Evolutionary conservation across 2,329 filamentous ascomycete genomes (phyloP), one percentile per base, ranked within the genome.

Genomic region (Davidsoniella virescens): DNA sequence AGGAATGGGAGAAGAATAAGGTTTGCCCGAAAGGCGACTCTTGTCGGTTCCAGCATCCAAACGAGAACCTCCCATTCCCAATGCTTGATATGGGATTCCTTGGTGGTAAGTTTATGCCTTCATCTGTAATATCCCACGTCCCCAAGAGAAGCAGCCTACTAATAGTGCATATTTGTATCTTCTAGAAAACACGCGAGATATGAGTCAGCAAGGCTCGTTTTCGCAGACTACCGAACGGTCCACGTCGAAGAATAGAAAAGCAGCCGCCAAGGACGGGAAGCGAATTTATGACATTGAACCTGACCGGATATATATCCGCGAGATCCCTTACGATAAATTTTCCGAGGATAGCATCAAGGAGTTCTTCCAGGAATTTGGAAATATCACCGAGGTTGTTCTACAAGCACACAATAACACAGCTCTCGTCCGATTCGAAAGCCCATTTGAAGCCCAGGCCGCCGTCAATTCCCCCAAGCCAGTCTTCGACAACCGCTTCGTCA

Each of bases 401-500:
- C 76, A 83, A 56, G 67, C 72, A 1, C 74, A 80, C 60, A 80
- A 80, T 59, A 72, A 75, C 40, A 63, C 86, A 14, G 84, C 84
- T 1, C 67, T 84, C 26, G 70, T 92, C 55, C 82, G 79, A 56
- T 92, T 73, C 57, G 72, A 78, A 47, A 71, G 70, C 40, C 83
- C 80, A 72, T 70, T 71, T 5, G 65, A 76, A 12, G 85, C 85
- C 12, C 75, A 78, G 53, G 73, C 75, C 14, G 85, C 85, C 2
- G 87, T 85, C 61, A 72, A 73, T 44, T 87, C 82, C 7, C 84
- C 85, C 0, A 87, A 87, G 59, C 80, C 80, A 44, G 80, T 92
- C 42, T 92, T 90, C 59, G 82, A 88, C 58, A 92, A 90, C 57
- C 72, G 85, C 9, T 92, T 92, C 57, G 85, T 92, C 45, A 88